Conservation (phyloP, 345 rosid species). For the Salix arbutifolia region DNA sequence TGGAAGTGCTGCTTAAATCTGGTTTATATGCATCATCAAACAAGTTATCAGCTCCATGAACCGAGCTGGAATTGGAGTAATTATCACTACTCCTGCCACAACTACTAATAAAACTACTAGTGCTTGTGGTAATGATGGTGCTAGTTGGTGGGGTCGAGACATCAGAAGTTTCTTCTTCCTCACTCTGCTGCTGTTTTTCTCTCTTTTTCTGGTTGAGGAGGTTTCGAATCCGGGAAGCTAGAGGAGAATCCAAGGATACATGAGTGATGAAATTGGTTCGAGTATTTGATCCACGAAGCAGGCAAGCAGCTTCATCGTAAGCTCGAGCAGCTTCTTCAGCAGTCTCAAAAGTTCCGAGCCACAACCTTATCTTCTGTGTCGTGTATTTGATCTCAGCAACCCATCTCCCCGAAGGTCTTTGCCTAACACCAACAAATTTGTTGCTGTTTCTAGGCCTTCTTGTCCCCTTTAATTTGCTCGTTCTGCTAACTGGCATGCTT, state of each 20-base stretch:
- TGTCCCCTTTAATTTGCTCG: conserved; percentile 40
- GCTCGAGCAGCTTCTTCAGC: conserved; percentile 78
- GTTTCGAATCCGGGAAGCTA: conserved; percentile 54
- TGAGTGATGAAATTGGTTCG: conserved; percentile 64
- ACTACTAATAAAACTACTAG: conserved; percentile 13
- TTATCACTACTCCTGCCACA: conserved; percentile 9
- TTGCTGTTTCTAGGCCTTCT: conserved; percentile 14
- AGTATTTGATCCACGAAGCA: conserved; percentile 71
- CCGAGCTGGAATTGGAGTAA: conserved; percentile 7
- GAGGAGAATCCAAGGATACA: conserved; percentile 53
- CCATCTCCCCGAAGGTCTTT: conserved; percentile 82
- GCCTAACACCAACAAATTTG: conserved; percentile 67
- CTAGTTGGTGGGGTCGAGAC: conserved; percentile 16
- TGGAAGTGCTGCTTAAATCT: conserved; percentile 49
- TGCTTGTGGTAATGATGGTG: neutral
- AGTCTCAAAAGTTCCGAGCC: conserved; percentile 76
- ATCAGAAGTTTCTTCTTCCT: neutral
- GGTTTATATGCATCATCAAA: conserved; percentile 57
- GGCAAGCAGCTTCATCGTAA: conserved; percentile 76
- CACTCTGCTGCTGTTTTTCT: conserved; percentile 8
- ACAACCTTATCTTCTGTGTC: conserved; percentile 66
- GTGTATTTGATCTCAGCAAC: conserved; percentile 83
- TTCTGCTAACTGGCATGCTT: conserved; percentile 15
- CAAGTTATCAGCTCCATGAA: conserved; percentile 22
- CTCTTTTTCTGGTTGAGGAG: conserved; percentile 51